These are phyloP conservation scores for Lanzia echinophila DNA, from an alignment of 2,329 filamentous ascomycete species.

Conservation along the genomic window DNA sequence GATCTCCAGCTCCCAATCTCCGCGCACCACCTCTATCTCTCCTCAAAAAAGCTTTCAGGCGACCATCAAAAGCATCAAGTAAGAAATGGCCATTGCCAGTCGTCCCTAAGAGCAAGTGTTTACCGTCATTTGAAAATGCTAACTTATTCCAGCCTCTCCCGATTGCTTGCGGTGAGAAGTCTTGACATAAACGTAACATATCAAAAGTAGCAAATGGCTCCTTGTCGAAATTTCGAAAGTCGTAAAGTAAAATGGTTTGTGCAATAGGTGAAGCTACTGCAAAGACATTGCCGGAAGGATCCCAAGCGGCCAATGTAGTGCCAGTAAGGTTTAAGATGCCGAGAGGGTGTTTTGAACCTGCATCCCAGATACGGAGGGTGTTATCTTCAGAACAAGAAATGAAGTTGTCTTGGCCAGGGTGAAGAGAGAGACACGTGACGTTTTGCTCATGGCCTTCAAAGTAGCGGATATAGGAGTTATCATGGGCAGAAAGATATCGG, in stretches of 20 bases:
- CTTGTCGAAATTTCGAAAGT: conserved; percentile 89
- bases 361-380: conserved; percentile 84
- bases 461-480: conserved; percentile 94
- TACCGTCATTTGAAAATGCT: conserved; percentile 95
- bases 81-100: conserved; percentile 81
- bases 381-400: conserved; percentile 88
- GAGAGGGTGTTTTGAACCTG: conserved; percentile 66
- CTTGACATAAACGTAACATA: conserved; percentile 49
- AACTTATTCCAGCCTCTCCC: conserved; percentile 78
- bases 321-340: conserved; percentile 75
- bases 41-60: conserved; percentile 65
- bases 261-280: conserved; percentile 79
- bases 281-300: conserved; percentile 87
- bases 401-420: conserved; percentile 83
- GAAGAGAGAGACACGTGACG: conserved; percentile 78
- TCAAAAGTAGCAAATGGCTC: conserved; percentile 84
- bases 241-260: conserved; percentile 80
- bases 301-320: conserved; percentile 80
- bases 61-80: conserved; percentile 86
- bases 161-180: conserved; percentile 40
- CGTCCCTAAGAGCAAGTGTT: conserved; percentile 76
- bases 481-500: conserved; percentile 82
- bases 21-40: conserved; percentile 49
- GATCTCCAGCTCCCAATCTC: conserved; percentile 48
- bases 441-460: conserved; percentile 83